Conservation (phyloP, 768 basidiomycete genomes). For the Rhizopogon vinicolor region DNA sequence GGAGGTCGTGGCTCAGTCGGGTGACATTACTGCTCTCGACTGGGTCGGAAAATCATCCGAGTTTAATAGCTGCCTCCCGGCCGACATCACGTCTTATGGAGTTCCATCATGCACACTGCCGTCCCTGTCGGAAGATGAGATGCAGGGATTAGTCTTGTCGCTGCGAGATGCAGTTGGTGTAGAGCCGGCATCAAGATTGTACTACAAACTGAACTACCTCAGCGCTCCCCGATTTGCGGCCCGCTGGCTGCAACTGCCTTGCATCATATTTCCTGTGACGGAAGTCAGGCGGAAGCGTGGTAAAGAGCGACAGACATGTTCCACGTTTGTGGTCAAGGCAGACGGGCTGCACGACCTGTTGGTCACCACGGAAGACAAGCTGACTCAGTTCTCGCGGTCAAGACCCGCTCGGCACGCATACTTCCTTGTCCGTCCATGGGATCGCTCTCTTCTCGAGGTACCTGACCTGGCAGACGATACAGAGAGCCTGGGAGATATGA, state of each 20-base stretch:
- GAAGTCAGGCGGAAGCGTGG: background rate
- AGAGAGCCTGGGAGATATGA: too few relatives aligned
- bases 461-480: too few relatives aligned
- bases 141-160: background rate
- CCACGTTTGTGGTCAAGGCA: background rate
- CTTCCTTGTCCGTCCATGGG: too few relatives aligned
- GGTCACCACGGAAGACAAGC: background rate
- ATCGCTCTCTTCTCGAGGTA: too few relatives aligned
- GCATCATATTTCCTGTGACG: background rate
- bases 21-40: background rate
- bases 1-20: background rate
- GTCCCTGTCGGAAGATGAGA: too few relatives aligned
- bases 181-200: background rate
- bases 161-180: background rate
- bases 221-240: background rate
- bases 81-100: background rate
- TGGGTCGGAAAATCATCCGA: background rate
- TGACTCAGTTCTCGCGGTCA: background rate
- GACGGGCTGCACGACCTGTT: background rate
- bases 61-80: background rate
- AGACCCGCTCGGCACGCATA: too few relatives aligned
- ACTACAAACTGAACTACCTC: background rate
- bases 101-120: too few relatives aligned
- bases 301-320: background rate
- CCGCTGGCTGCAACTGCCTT: too few relatives aligned